phyloP scores from a whole-genome alignment of 2,329 filamentous ascomycete species.

The Drechslera avenae region DNA sequence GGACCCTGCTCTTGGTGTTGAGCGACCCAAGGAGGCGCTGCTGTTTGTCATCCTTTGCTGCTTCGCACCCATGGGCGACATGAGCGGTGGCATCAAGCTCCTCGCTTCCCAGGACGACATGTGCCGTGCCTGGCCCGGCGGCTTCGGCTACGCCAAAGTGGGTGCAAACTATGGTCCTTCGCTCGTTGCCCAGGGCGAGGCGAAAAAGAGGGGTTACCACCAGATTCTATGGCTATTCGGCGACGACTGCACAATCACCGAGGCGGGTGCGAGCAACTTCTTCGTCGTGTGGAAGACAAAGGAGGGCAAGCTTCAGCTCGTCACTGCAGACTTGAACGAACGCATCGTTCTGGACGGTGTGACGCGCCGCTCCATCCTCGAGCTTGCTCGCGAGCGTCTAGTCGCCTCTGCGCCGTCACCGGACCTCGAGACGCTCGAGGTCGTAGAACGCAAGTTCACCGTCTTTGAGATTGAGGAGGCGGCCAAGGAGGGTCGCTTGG shows the following conservation, averaged over 20 bases:
- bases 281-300: slow-evolving; percentile 78
- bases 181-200: slow-evolving; percentile 77
- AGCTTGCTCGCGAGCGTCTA: slow-evolving; percentile 70
- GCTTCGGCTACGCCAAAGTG: slow-evolving; percentile 89
- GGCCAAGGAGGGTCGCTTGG: slow-evolving; percentile 71
- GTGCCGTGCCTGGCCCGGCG: slow-evolving; percentile 90
- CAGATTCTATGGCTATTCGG: slow-evolving; percentile 97
- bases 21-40: slow-evolving; percentile 79
- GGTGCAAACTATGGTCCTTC: slow-evolving; percentile 92
- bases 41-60: slow-evolving; percentile 75
- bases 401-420: slow-evolving; percentile 23
- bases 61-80: slow-evolving; percentile 53
- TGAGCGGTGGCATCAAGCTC: slow-evolving; percentile 62
- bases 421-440: slow-evolving; percentile 59
- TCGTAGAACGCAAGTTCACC: slow-evolving; percentile 82
- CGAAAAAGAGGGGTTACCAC: slow-evolving; percentile 73
- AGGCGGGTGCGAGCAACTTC: slow-evolving; percentile 92
- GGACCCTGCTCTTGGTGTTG: slow-evolving; percentile 78
- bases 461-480: slow-evolving; percentile 79
- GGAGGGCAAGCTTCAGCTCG: slow-evolving; percentile 69
- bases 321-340: slow-evolving; percentile 83
- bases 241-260: slow-evolving; percentile 76
- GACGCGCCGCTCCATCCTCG: slow-evolving; percentile 79
- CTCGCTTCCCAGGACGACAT: slow-evolving; percentile 81
- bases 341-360: slow-evolving; percentile 87